Base-by-base conservation (phyloP, 2,329 filamentous ascomycete species). In the Chaetomiaceae sp. region DNA sequence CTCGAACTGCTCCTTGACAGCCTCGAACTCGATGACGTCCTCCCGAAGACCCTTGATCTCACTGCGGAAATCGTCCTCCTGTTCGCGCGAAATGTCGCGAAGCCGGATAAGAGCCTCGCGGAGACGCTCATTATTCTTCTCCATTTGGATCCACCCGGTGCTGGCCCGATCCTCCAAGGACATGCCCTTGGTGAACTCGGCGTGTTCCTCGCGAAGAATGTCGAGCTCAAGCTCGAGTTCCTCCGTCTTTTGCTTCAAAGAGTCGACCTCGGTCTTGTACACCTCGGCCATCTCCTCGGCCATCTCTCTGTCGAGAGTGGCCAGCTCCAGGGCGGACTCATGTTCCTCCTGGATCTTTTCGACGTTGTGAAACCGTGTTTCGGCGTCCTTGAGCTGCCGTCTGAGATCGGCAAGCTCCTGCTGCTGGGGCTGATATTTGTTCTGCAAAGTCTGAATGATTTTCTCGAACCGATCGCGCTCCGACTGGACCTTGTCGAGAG, bases 301-400 rank as follows among this genome's bases (percentile, higher is more conserved):
- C 87, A 97, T 95, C 68, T 99, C 92, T 39, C 89, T 83, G 65
- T 99, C 93, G 21, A 99, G 73, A 0, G 88, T 86, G 6, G 90
- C 89, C 68, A 93, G 81, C 69, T 99, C 93, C 63, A 96, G 72
- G 6, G 87, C 81, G 3, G 85, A 80, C 25, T 97, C 93, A 66
- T 95, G 85, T 58, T 96, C 90, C 7, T 87, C 86, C 64, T 93
- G 86, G 48, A 86, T 74, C 25, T 78, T 76, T 59, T 92, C 87
- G 2, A 93, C 73, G 19, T 82, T 74, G 50, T 87, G 82, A 17
- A 90, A 75, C 42, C 79, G 81, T 17, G 76, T 69, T 63, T 93
- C 83, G 0, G 85, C 80, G 60, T 95, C 87, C 62, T 89, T 90
- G 38, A 95, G 67, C 61, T 87, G 78, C 63, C 86, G 88, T 56